Percentiles rank a stretch among this genome's conserved stretches.
These are phyloP conservation scores for Lyophyllum shimeji DNA, from an alignment of 768 basidiomycete species.

Conservation along the genomic window DNA sequence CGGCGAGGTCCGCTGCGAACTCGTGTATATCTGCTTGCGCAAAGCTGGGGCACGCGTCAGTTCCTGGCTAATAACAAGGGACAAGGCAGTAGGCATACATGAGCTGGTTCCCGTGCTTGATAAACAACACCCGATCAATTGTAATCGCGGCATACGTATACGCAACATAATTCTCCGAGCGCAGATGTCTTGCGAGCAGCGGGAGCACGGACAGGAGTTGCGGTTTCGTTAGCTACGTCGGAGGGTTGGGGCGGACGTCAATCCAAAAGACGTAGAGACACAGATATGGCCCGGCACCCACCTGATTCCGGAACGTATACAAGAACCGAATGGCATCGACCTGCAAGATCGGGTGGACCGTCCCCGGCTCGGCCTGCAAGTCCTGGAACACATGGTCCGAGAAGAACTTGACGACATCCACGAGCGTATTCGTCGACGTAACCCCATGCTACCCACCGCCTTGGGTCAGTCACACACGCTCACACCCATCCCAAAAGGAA, in stretches of 20 bases:
- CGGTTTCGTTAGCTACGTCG: constrained; percentile 77
- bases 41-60: constrained; percentile 52
- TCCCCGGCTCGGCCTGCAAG: constrained; percentile 63
- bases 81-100: constrained; percentile 61
- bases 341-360: constrained; percentile 86
- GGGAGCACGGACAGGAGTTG: constrained; percentile 93
- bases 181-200: constrained; percentile 77
- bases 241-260: constrained; percentile 2
- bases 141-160: constrained; percentile 97
- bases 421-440: constrained; percentile 86
- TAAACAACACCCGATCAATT: constrained; percentile 93
- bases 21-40: constrained; percentile 84
- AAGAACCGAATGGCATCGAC: constrained; percentile 96
- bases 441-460: constrained; percentile 83
- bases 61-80: not conserved
- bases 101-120: constrained; percentile 74
- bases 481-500: too few relatives aligned
- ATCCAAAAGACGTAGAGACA: not conserved
- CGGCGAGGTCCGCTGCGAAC: constrained; percentile 70
- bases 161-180: constrained; percentile 84
- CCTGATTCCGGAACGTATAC: constrained; percentile 95
- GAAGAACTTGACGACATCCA: constrained; percentile 96
- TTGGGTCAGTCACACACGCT: too few relatives aligned
- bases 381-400: constrained; percentile 89
- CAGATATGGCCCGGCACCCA: constrained; percentile 23